A percentile compares a stretch with the other conserved stretches of the same genome.
Conservation (phyloP, 208 protist genomes). For the Tritrichomonas musculus region DNA sequence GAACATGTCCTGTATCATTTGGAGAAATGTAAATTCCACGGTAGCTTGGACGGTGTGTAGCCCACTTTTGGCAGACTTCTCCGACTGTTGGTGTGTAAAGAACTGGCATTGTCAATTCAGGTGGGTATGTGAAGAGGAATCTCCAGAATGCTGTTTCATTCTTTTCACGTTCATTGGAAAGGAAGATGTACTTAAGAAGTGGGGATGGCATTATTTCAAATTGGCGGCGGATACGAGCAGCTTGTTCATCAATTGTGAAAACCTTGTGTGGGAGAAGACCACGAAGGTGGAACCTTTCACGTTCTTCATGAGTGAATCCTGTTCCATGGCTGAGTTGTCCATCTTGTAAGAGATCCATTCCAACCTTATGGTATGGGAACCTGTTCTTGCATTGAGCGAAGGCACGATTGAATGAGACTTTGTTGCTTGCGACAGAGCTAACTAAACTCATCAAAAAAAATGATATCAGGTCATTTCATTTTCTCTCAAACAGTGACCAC, state of each 20-base stretch:
- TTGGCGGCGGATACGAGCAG: background rate
- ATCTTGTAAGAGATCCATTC: background rate
- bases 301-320: background rate
- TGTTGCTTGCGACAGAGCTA: no score
- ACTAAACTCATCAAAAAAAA: no score
- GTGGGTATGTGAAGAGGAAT: background rate
- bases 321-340: background rate
- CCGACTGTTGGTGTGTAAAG: slow-evolving; percentile 32
- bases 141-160: background rate
- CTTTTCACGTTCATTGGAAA: background rate
- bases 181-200: slow-evolving; percentile 19
- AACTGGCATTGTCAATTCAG: slow-evolving; percentile 20
- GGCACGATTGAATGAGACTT: no score
- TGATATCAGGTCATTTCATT: no score
- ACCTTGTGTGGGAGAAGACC: slow-evolving; percentile 12
- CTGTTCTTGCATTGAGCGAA: background rate
- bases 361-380: background rate
- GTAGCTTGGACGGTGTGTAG: background rate
- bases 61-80: background rate
- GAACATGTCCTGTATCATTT: background rate
- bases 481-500: no score
- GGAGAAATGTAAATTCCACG: slow-evolving; percentile 14
- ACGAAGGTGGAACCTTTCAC: background rate
- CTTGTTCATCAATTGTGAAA: background rate
- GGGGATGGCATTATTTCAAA: background rate